These are phyloP conservation scores for Candida gigantensis DNA, from an alignment of 1,139 yeast genomes.

Conservation along the genomic window DNA sequence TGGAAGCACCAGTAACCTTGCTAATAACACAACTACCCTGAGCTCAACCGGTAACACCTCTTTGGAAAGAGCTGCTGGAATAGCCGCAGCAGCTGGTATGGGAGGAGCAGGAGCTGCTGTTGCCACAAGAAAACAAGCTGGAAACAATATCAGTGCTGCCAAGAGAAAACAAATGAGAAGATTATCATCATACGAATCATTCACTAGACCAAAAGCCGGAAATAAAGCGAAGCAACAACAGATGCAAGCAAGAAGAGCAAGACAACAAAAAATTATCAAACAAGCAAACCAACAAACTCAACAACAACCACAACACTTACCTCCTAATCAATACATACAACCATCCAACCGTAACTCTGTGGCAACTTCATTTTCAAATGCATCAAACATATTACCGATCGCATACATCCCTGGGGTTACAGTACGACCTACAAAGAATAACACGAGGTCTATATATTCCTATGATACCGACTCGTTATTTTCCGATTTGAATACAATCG, in stretches of 20 bases:
- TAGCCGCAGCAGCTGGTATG: background rate
- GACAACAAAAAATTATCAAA: conserved; percentile 23
- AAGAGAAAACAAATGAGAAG: conserved; percentile 24
- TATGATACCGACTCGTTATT: conserved; percentile 53
- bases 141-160: conserved; percentile 9
- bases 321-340: conserved; percentile 21
- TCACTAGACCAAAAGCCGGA: conserved; percentile 35
- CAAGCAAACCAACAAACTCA: conserved; percentile 16
- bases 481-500: conserved; percentile 52
- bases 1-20: background rate
- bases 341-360: conserved; percentile 37
- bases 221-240: conserved; percentile 15
- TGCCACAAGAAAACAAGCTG: conserved; percentile 4
- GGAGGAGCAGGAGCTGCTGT: conserved; percentile 3
- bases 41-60: conserved; percentile 3
- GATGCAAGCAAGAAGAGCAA: conserved; percentile 18
- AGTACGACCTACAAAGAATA: conserved; percentile 53
- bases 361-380: conserved; percentile 67
- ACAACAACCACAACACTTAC: conserved; percentile 15
- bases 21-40: conserved; percentile 2
- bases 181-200: conserved; percentile 47
- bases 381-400: conserved; percentile 87
- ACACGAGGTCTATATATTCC: conserved; percentile 50
- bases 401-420: conserved; percentile 95
- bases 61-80: background rate